Percentiles rank a stretch among this genome's conserved stretches.
These are phyloP conservation scores for Tylopilus plumbeoviolaceoides DNA, from an alignment of 768 basidiomycete genomes.

Conservation along the genomic window DNA sequence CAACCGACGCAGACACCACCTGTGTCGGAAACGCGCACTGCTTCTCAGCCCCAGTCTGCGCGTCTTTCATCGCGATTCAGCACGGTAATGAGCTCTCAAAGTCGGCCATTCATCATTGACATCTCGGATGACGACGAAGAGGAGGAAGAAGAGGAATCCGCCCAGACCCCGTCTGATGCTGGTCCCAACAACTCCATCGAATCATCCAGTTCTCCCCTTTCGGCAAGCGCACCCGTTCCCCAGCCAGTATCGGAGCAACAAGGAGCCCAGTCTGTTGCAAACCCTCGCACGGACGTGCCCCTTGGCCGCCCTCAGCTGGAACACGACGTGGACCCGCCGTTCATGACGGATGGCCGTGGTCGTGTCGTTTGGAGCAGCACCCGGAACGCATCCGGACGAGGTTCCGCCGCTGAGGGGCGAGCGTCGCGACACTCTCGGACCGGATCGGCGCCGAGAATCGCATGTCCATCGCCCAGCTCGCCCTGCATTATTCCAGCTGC, in stretches of 20 bases:
- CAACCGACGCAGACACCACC: not conserved
- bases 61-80: slow-evolving; percentile 25
- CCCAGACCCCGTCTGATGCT: not conserved
- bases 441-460: slow-evolving; percentile 16
- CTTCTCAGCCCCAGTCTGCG: slow-evolving; percentile 4
- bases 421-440: slow-evolving; percentile 19
- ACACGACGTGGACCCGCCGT: slow-evolving; percentile 43
- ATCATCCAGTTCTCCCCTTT: not conserved
- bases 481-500: slow-evolving; percentile 4
- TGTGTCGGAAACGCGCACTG: slow-evolving; percentile 7
- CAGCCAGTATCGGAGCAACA: slow-evolving; percentile 4
- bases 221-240: not conserved
- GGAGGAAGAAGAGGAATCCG: slow-evolving; percentile 19
- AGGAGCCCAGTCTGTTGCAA: slow-evolving; percentile 1
- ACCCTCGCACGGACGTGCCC: slow-evolving; percentile 2
- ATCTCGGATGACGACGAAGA: slow-evolving; percentile 31
- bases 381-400: slow-evolving; percentile 18
- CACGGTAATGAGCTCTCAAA: slow-evolving; percentile 19
- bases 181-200: not conserved
- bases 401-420: slow-evolving; percentile 18
- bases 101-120: slow-evolving; percentile 29
- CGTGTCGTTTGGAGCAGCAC: slow-evolving; percentile 48
- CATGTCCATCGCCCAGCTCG: slow-evolving; percentile 15
- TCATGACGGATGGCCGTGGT: slow-evolving; percentile 63
- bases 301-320: slow-evolving; percentile 22